Conservation (phyloP, 345 rosid species). For the Eucalyptus microcorys region DNA sequence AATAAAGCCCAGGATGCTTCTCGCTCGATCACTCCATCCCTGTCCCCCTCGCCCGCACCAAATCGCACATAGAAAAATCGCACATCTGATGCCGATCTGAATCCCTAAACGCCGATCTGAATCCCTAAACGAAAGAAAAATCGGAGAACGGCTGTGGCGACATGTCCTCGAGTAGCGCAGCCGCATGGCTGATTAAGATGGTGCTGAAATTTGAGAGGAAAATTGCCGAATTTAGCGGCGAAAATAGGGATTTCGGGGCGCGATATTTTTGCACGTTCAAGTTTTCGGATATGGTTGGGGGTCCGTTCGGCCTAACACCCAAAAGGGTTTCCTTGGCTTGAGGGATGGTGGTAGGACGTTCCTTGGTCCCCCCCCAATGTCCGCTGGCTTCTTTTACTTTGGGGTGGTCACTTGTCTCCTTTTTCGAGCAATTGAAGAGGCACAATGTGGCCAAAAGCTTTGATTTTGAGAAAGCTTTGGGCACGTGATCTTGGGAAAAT, state of each 20-base stretch:
- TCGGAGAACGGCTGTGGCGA: fast-evolving
- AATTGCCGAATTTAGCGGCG: neutral
- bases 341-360: neutral
- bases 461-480: neutral
- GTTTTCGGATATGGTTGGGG: neutral
- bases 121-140: neutral
- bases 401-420: neutral
- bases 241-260: neutral
- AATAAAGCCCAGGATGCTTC: neutral
- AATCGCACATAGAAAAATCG: neutral
- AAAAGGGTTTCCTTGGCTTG: neutral
- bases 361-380: neutral
- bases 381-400: neutral
- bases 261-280: neutral
- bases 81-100: neutral
- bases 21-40: neutral
- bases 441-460: neutral
- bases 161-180: neutral
- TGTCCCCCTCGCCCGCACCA: neutral
- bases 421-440: neutral
- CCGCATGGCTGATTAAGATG: neutral
- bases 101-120: neutral
- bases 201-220: neutral
- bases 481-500: neutral
- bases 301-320: neutral